Conservation (phyloP, 306 rosid species). For the Sicyos baderoa region DNA sequence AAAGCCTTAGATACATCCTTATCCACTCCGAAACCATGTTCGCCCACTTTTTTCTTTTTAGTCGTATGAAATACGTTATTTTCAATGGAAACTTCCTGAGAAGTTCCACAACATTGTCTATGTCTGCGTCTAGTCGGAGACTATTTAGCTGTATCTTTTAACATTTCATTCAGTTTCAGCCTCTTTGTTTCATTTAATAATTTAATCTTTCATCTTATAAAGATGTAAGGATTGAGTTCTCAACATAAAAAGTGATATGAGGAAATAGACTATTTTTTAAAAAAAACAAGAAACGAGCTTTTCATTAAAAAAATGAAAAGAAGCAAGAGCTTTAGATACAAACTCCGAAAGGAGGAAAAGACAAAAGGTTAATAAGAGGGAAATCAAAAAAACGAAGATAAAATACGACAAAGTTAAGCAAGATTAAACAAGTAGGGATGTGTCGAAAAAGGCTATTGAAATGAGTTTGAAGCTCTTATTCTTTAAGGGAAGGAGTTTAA, state of each 20-base stretch:
- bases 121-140: neutral
- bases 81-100: neutral
- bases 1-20: slow-evolving; percentile 9
- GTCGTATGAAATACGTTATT: neutral
- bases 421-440: too few species aligned
- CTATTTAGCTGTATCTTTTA: neutral
- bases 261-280: too few species aligned
- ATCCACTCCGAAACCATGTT: neutral
- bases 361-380: too few species aligned
- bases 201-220: neutral
- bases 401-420: too few species aligned
- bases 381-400: too few species aligned
- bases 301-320: too few species aligned
- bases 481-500: neutral
- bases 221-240: neutral
- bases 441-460: neutral
- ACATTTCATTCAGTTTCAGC: neutral
- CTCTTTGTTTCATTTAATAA: neutral
- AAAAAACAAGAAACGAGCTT: too few species aligned
- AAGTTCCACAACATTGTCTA: slow-evolving; percentile 1
- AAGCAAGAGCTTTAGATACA: too few species aligned
- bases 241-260: neutral
- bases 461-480: neutral
- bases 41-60: neutral
- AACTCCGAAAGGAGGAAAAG: too few species aligned